These are phyloP conservation scores for Boletus eberwhitei DNA, from an alignment of 768 basidiomycete species.

Conservation along the genomic window DNA sequence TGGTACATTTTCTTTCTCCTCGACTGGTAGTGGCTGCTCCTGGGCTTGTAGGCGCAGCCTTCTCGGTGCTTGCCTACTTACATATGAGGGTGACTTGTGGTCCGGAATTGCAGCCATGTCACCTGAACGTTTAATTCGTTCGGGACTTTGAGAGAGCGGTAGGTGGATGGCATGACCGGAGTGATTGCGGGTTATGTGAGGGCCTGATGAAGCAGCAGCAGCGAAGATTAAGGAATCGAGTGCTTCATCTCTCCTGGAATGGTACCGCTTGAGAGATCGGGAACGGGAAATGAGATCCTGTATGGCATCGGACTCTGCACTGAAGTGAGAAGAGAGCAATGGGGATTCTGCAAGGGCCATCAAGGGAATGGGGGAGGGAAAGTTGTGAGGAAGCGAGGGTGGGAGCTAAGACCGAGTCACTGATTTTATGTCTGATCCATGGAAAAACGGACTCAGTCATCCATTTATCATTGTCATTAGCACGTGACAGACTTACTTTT, in stretches of 20 bases:
- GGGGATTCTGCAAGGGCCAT: conserved; percentile 34
- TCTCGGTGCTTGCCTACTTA: conserved; percentile 75
- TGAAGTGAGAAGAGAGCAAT: conserved; percentile 24
- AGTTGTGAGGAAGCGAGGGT: neutral
- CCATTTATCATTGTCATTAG: neutral
- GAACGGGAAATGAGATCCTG: conserved; percentile 65
- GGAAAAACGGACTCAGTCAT: neutral
- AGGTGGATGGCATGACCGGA: conserved; percentile 74
- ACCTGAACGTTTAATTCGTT: conserved; percentile 50
- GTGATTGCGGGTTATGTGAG: conserved; percentile 81
- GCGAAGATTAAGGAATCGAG: conserved; percentile 80
- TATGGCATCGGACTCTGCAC: conserved; percentile 49
- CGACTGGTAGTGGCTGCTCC: conserved; percentile 27
- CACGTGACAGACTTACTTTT: conserved; percentile 6
- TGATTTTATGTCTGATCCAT: conserved; percentile 5
- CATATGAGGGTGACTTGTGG: conserved; percentile 54
- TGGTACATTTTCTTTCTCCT: conserved; percentile 50
- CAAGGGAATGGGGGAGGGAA: neutral
- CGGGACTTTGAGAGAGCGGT: conserved; percentile 43
- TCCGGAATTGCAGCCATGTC: conserved; percentile 36
- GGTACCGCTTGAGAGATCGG: conserved; percentile 37
- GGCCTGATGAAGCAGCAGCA: conserved; percentile 69
- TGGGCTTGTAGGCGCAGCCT: conserved; percentile 47
- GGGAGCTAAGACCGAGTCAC: neutral
- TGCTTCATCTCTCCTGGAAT: conserved; percentile 60